These are phyloP conservation scores for Sapria himalayana DNA, from an alignment of 345 rosid species.

Conservation along the genomic window DNA sequence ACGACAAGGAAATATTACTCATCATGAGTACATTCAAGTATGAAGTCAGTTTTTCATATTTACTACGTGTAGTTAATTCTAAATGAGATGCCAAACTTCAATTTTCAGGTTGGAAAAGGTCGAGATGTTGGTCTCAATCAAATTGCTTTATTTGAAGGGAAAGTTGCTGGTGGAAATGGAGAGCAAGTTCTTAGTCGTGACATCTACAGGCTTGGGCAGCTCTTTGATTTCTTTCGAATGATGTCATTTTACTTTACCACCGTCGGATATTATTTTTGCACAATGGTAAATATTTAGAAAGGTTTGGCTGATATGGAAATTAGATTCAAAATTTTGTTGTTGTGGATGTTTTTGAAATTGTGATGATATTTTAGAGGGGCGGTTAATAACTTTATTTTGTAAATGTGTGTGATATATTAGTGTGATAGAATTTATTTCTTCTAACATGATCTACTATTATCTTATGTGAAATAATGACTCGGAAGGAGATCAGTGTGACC, in stretches of 20 bases:
- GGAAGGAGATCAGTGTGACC: no score
- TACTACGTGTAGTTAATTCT: neutral
- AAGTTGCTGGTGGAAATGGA: conserved; percentile 96
- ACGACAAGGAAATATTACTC: conserved; percentile 94
- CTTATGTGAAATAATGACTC: no score
- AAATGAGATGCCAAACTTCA: conserved; percentile 2
- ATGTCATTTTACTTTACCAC: conserved; percentile 93
- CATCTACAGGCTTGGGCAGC: conserved; percentile 94
- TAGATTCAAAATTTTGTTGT: no score
- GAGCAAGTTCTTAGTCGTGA: conserved; percentile 99
- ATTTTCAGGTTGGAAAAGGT: conserved; percentile 87
- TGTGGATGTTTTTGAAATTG: no score
- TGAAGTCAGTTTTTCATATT: conserved; percentile 1
- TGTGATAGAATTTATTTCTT: no score
- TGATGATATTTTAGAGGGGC: no score
- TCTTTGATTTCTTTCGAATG: conserved; percentile 93
- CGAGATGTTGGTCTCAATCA: conserved; percentile 97
- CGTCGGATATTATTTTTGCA: conserved; percentile 84
- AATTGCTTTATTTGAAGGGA: conserved; percentile 94
- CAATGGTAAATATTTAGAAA: no score
- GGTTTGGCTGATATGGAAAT: no score
- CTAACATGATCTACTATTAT: no score
- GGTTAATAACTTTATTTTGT: no score
- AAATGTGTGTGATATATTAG: no score
- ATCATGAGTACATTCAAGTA: conserved; percentile 97